These are phyloP conservation scores for Purpureocillium lavendulum DNA, from an alignment of 2,329 filamentous ascomycete genomes.

Conservation along the genomic window DNA sequence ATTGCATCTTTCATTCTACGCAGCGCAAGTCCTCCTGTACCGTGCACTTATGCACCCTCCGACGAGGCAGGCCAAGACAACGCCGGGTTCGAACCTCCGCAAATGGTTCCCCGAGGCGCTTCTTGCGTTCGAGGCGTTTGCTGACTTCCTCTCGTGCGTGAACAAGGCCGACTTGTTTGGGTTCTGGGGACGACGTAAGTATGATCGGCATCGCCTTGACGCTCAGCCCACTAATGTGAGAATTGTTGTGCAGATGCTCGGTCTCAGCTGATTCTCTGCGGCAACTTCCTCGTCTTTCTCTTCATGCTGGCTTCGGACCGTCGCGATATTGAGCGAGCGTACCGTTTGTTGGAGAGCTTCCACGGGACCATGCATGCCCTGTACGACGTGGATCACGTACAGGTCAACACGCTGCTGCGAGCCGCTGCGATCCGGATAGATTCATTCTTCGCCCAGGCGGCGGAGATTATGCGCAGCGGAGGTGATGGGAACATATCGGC, in stretches of 20 bases:
- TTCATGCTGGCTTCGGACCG: constrained; percentile 32
- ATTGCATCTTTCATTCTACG: constrained; percentile 33
- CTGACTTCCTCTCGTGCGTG: constrained; percentile 26
- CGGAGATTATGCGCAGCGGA: constrained; percentile 15
- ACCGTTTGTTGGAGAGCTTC: constrained; percentile 26
- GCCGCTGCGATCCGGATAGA: constrained; percentile 28
- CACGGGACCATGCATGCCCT: constrained; percentile 26
- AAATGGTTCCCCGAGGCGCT: constrained; percentile 25
- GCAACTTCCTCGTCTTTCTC: constrained; percentile 39
- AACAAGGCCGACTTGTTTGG: constrained; percentile 26
- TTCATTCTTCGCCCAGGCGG: constrained; percentile 30
- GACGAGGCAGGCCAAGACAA: constrained; percentile 28
- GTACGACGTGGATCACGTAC: constrained; percentile 18
- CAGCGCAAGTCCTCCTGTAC: constrained; percentile 30
- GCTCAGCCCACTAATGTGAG: background rate
- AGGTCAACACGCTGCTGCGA: constrained; percentile 22
- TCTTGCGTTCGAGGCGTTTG: constrained; percentile 26
- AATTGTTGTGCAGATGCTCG: constrained; percentile 25
- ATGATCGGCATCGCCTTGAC: background rate
- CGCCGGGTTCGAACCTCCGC: constrained; percentile 24
- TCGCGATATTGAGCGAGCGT: constrained; percentile 23
- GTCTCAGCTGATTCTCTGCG: constrained; percentile 36
- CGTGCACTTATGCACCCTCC: constrained; percentile 37
- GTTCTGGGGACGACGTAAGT: constrained; percentile 37
- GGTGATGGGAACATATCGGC: constrained; percentile 37